Base-by-base conservation (phyloP, 2,329 filamentous ascomycete genomes). In the Bertia moriformis region DNA sequence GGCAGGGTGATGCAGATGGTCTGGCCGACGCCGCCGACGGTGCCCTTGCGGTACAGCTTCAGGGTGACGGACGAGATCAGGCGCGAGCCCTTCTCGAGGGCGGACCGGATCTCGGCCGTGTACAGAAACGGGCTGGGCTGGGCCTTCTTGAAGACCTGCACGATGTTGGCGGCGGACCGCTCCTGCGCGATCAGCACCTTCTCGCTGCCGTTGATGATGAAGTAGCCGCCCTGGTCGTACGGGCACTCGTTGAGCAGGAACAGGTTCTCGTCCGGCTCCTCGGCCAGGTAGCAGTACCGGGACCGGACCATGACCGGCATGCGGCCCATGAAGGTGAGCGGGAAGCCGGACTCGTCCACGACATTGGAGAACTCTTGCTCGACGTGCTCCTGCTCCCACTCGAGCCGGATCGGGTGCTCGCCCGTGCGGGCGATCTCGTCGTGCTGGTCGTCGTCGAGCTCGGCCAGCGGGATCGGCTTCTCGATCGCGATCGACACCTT, bases 161-260 rank as follows among this genome's bases (percentile, higher is more conserved):
- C 91, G 42, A 96, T 96, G 55, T 98, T 98, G 54, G 89, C 91
- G 30, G 91, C 91, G 55, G 88, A 95, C 45, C 91, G 83, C 61
- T 98, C 91, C 58, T 98, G 91, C 1, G 91, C 91, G 51, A 98
- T 98, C 49, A 98, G 66, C 17, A 98, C 91, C 69, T 98, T 98
- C 57, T 98, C 91, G 60, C 85, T 93, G 33, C 91, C 91, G 63
- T 98, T 98, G 69, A 98, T 98, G 51, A 98, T 86, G 55, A 98
- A 98, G 61, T 98, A 98, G 47, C 91, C 91, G 48, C 91, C 91
- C 54, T 95, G 91, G 53, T 98, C 91, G 58, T 95, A 96, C 1
- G 91, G 91, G 49, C 91, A 98, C 61, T 98, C 91, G 54, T 94
- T 94, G 59, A 93, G 79, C 37, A 84, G 71, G 56, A 93, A 96